These are phyloP conservation scores for Cucumis hystrix DNA, from an alignment of 306 rosid species.

Conservation along the genomic window DNA sequence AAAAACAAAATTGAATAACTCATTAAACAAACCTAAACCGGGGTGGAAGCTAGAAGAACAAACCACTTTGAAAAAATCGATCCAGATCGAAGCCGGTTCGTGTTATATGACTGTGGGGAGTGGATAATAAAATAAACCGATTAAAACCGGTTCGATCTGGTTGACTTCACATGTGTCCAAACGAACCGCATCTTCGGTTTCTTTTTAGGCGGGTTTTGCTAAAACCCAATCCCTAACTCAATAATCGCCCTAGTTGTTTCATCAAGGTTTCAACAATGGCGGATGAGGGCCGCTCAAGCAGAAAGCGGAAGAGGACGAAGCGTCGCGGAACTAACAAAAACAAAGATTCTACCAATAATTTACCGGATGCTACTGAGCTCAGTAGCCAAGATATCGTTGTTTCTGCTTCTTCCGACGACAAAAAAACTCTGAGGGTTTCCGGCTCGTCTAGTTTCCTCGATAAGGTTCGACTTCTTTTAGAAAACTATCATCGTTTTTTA, in stretches of 20 bases:
- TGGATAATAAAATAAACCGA: neutral
- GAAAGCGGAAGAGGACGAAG: slow-evolving; percentile 37
- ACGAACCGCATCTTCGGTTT: neutral
- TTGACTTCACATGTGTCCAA: neutral
- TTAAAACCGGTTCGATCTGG: neutral
- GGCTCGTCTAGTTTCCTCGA: slow-evolving; percentile 48
- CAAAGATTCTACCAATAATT: neutral
- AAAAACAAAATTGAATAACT: too few relatives aligned
- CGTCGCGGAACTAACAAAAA: slow-evolving; percentile 5
- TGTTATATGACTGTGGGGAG: neutral
- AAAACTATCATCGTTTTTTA: neutral
- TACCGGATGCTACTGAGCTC: neutral
- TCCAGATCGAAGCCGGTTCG: neutral
- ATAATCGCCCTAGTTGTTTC: neutral
- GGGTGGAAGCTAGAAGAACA: neutral
- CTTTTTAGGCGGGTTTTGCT: neutral
- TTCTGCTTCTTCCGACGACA: slow-evolving; percentile 11
- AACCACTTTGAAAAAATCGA: neutral
- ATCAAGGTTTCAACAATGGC: slow-evolving; percentile 21
- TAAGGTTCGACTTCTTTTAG: slow-evolving; percentile 22
- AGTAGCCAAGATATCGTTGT: slow-evolving; percentile 2
- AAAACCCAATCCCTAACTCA: neutral
- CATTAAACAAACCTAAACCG: too few relatives aligned
- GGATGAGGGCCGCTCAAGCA: slow-evolving; percentile 14
- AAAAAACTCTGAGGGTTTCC: slow-evolving; percentile 21